Conservation (phyloP, 345 rosid species). For the Brassica cretica region DNA sequence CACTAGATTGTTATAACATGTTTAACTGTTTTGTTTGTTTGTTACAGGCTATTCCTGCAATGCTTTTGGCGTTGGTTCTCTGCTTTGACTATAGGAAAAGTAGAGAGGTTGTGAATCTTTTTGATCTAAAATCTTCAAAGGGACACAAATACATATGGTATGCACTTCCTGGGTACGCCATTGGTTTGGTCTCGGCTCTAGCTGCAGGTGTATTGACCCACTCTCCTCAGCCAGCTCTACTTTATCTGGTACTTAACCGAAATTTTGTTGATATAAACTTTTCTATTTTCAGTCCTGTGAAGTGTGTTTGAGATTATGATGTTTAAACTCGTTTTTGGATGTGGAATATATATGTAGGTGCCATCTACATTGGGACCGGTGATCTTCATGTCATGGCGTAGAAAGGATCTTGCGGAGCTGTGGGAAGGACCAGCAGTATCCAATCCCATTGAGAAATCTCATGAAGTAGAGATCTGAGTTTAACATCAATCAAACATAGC, state of each 20-base stretch:
- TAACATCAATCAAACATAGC: constrained; percentile 5
- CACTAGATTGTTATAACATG: not conserved
- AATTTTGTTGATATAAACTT: not conserved
- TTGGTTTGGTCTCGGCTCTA: constrained; percentile 75
- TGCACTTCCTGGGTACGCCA: constrained; percentile 87
- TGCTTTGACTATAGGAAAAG: constrained; percentile 87
- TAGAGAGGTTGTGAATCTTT: constrained; percentile 67
- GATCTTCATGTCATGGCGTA: constrained; percentile 67
- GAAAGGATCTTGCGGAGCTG: constrained; percentile 75
- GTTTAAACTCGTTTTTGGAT: not conserved
- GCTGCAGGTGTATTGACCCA: constrained; percentile 84
- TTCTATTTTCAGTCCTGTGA: not conserved
- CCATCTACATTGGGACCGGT: constrained; percentile 95
- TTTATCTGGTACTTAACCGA: constrained; percentile 67
- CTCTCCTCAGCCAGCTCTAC: constrained; percentile 92
- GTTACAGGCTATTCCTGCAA: constrained; percentile 90
- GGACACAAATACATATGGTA: constrained; percentile 86
- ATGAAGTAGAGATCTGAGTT: constrained; percentile 66
- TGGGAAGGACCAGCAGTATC: constrained; percentile 80
- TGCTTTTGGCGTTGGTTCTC: constrained; percentile 87
- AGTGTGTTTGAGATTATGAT: not conserved
- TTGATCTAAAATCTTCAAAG: constrained; percentile 65
- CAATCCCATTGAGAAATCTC: constrained; percentile 56
- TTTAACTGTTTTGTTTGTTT: constrained; percentile 11
- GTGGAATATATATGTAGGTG: constrained; percentile 51